These are phyloP conservation scores for Diplodia corticola DNA, from an alignment of 2,329 filamentous ascomycete species.

Conservation along the genomic window DNA sequence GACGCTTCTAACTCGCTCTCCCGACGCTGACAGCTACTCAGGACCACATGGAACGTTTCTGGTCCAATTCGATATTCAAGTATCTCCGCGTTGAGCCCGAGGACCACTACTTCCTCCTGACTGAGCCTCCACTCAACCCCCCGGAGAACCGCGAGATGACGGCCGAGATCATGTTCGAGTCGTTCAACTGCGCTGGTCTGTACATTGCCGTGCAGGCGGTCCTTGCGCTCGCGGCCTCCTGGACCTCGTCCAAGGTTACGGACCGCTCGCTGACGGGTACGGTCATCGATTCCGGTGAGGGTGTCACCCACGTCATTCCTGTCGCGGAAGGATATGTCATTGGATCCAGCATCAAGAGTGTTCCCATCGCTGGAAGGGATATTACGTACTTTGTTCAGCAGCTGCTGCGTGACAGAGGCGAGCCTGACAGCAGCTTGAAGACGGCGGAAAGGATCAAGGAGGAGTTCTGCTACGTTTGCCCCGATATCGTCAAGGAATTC, in stretches of 20 bases:
- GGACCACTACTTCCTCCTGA: conserved; percentile 97
- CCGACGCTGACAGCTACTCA: conserved; percentile 38
- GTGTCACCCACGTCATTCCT: conserved; percentile 98
- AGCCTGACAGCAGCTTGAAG: conserved; percentile 95
- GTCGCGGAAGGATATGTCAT: conserved; percentile 99
- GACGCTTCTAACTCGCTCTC: conserved; percentile 24
- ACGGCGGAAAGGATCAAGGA: conserved; percentile 98
- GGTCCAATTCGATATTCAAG: conserved; percentile 99
- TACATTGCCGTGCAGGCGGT: conserved; percentile 99
- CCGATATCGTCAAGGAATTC: conserved; percentile 99
- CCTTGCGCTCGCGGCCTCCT: conserved; percentile 91
- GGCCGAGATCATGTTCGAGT: conserved; percentile 99
- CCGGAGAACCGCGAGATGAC: conserved; percentile 99
- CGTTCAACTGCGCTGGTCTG: conserved; percentile 97
- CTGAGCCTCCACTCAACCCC: conserved; percentile 96
- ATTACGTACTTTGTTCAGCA: conserved; percentile 99
- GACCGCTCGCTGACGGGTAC: conserved; percentile 95
- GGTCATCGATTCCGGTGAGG: conserved; percentile 97
- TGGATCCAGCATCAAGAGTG: conserved; percentile 97
- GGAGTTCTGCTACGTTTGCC: conserved; percentile 97
- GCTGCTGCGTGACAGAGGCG: conserved; percentile 89
- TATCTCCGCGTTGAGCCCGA: conserved; percentile 97
- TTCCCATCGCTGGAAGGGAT: conserved; percentile 95
- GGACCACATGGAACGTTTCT: conserved; percentile 99
- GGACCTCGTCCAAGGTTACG: conserved; percentile 97